These are phyloP conservation scores for Hericium erinaceus DNA, from an alignment of 768 basidiomycete species.

Conservation along the genomic window DNA sequence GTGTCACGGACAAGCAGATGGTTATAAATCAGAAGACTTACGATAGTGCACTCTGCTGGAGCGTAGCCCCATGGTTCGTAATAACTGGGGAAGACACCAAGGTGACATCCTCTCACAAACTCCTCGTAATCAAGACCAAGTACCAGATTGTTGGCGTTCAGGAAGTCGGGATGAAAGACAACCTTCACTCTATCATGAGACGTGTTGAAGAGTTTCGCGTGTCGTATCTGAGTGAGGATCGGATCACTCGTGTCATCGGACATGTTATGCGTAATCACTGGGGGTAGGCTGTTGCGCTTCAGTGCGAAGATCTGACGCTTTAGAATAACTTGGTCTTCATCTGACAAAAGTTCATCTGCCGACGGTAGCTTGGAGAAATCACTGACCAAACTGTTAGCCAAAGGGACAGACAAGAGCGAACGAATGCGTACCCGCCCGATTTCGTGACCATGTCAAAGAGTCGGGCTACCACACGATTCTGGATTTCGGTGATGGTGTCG, in stretches of 20 bases:
- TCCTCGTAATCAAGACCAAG: conserved; percentile 97
- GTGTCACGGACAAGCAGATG: not conserved
- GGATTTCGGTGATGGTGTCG: conserved; percentile 94
- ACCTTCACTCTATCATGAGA: conserved; percentile 90
- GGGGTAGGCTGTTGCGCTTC: conserved; percentile 86
- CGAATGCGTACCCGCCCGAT: conserved; percentile 66
- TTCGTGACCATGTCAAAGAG: conserved; percentile 92
- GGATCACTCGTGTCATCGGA: conserved; percentile 87
- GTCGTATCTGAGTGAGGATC: conserved; percentile 88
- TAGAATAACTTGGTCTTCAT: conserved; percentile 88
- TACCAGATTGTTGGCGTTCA: conserved; percentile 97
- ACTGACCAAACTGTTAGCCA: conserved; percentile 22
- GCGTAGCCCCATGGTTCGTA: conserved; percentile 97
- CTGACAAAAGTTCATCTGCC: conserved; percentile 69
- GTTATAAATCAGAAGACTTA: conserved; percentile 30
- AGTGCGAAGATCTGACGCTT: conserved; percentile 96
- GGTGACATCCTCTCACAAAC: conserved; percentile 95
- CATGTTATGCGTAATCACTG: conserved; percentile 99
- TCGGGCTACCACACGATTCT: conserved; percentile 83
- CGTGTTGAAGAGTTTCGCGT: conserved; percentile 89
- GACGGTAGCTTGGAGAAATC: conserved; percentile 70
- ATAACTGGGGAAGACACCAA: conserved; percentile 97
- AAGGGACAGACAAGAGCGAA: not conserved
- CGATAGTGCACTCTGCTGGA: conserved; percentile 97
- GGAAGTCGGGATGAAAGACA: conserved; percentile 96